Evolutionary conservation across 2,329 filamentous ascomycete genomes (phyloP).

Genomic region (Alternaria angustiovoidea): DNA sequence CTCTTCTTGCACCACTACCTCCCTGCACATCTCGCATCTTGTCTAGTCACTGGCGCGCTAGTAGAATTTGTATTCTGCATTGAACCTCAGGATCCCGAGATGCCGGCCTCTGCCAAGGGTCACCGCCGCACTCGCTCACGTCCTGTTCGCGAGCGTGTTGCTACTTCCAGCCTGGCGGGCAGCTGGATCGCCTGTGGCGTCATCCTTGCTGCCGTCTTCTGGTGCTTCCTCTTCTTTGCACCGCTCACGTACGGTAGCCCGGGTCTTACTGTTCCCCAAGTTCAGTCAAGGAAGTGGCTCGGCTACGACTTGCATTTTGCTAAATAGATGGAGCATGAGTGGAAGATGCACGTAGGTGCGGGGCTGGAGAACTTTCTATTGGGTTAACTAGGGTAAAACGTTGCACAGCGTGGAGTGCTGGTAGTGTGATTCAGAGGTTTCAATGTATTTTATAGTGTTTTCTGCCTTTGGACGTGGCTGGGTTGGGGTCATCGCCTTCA

Average conservation of each 20-base stretch:
- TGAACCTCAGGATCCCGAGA: conserved; percentile 68
- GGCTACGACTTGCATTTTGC: conserved; percentile 98
- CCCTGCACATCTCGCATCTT: conserved; percentile 89
- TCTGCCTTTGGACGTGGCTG: background rate
- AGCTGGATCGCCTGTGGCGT: conserved; percentile 81
- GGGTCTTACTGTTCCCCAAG: conserved; percentile 79
- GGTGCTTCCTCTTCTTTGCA: conserved; percentile 90
- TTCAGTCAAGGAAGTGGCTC: conserved; percentile 90
- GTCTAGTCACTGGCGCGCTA: conserved; percentile 86
- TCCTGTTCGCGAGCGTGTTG: conserved; percentile 82
- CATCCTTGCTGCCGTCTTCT: conserved; percentile 73
- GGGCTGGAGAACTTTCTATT: conserved; percentile 1
- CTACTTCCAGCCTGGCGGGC: conserved; percentile 76
- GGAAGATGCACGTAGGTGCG: too few species aligned
- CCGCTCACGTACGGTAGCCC: conserved; percentile 96
- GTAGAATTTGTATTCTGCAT: conserved; percentile 96
- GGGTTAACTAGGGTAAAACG: conserved; percentile 15
- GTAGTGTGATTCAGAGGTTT: conserved; percentile 8
- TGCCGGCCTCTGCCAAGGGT: conserved; percentile 41
- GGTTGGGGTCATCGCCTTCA: background rate
- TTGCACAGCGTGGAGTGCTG: conserved; percentile 14
- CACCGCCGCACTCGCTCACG: conserved; percentile 62
- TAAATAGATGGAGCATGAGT: conserved; percentile 69
- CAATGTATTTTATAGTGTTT: conserved; percentile 11
- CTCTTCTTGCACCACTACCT: conserved; percentile 98